Percentiles rank a stretch among this genome's conserved stretches.
Evolutionary conservation across 2,329 filamentous ascomycete species (phyloP).

Genomic region (Dothideomycetes sp.): DNA sequence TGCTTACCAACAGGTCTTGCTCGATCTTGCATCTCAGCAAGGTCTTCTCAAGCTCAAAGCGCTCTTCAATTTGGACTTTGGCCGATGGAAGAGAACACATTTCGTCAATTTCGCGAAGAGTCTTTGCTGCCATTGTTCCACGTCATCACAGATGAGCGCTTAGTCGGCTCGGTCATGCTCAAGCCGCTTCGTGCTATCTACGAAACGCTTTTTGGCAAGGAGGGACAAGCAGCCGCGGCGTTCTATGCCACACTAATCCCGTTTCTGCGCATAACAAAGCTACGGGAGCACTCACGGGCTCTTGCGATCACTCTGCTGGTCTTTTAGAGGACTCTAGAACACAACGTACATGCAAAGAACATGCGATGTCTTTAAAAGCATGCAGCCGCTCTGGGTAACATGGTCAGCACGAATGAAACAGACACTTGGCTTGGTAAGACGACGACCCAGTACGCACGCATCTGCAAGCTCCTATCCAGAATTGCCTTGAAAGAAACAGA

Average conservation of each 20-base stretch:
- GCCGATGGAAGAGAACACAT: slow-evolving; percentile 1
- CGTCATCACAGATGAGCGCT: slow-evolving; percentile 28
- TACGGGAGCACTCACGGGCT: background rate
- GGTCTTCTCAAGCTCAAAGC: slow-evolving; percentile 14
- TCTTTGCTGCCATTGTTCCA: slow-evolving; percentile 30
- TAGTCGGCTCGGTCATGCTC: slow-evolving; percentile 31
- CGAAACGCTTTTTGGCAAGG: slow-evolving; percentile 32
- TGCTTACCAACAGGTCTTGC: slow-evolving; percentile 7
- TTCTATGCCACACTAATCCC: slow-evolving; percentile 19
- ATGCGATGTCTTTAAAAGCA: background rate
- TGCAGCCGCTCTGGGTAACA: background rate
- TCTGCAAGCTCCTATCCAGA: background rate
- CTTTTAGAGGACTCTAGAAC: slow-evolving; percentile 8
- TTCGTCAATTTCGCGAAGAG: slow-evolving; percentile 12
- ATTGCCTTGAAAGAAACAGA: slow-evolving; percentile 8
- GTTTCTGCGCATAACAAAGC: background rate
- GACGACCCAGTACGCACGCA: background rate
- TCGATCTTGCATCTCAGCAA: slow-evolving; percentile 12
- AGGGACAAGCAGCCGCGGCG: slow-evolving; percentile 24
- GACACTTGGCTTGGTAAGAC: background rate
- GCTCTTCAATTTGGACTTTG: slow-evolving; percentile 8
- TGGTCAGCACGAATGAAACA: background rate
- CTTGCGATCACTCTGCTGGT: slow-evolving; percentile 10
- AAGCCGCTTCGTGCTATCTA: slow-evolving; percentile 33
- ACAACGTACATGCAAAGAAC: slow-evolving; percentile 10